Evolutionary conservation across 768 basidiomycete genomes (phyloP).

Genomic region (Mycena filopes): DNA sequence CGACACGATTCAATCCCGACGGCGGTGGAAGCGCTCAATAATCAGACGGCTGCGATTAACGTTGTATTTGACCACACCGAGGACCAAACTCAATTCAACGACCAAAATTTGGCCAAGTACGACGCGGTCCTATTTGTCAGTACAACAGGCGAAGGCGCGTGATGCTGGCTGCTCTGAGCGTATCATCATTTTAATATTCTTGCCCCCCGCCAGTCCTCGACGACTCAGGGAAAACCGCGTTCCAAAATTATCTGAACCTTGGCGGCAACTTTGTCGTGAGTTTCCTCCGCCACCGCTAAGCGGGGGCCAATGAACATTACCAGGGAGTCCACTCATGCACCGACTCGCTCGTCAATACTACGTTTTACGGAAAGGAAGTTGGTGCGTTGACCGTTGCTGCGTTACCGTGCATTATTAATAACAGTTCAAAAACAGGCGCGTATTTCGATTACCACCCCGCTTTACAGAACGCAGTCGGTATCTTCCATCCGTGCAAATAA

Average conservation of each 20-base stretch:
- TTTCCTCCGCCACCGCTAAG: neutral
- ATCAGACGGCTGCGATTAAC: slow-evolving; percentile 55
- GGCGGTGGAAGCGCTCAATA: slow-evolving; percentile 66
- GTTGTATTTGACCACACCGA: slow-evolving; percentile 74
- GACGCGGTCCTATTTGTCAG: slow-evolving; percentile 77
- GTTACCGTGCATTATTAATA: too few relatives aligned
- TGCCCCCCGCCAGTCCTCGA: slow-evolving; percentile 62
- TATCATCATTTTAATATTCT: neutral
- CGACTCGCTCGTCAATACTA: slow-evolving; percentile 66
- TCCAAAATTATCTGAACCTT: slow-evolving; percentile 70
- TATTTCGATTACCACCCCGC: slow-evolving; percentile 78
- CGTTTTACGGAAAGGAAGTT: slow-evolving; percentile 67
- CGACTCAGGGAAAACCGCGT: slow-evolving; percentile 64
- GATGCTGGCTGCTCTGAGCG: neutral
- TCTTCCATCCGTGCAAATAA: slow-evolving; percentile 26
- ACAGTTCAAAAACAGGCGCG: too few relatives aligned
- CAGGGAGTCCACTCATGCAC: slow-evolving; percentile 72
- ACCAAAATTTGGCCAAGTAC: slow-evolving; percentile 62
- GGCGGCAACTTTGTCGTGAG: slow-evolving; percentile 72
- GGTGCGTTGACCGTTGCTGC: slow-evolving; percentile 47
- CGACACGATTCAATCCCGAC: slow-evolving; percentile 83
- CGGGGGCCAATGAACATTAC: neutral
- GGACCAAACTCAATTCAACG: slow-evolving; percentile 65
- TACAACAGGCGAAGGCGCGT: slow-evolving; percentile 74
- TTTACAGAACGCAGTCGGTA: slow-evolving; percentile 70